Percentiles rank a stretch among this genome's conserved stretches.
These are phyloP conservation scores for Endothia cerciana DNA, from an alignment of 2,329 filamentous ascomycete species.

Conservation along the genomic window DNA sequence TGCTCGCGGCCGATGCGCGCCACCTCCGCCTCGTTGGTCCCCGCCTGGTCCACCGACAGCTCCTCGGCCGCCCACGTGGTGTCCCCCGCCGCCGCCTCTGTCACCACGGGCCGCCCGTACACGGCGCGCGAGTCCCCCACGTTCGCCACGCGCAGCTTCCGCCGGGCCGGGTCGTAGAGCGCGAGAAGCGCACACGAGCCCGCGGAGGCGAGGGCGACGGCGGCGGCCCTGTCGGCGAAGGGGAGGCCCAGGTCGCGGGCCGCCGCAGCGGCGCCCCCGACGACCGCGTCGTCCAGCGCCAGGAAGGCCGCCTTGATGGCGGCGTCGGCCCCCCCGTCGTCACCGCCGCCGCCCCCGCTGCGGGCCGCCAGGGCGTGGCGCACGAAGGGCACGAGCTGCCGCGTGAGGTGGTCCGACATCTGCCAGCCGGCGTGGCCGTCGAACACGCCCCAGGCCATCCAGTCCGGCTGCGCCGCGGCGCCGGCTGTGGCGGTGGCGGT, in stretches of 20 bases:
- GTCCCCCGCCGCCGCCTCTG: constrained; percentile 27
- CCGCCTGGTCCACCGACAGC: constrained; percentile 69
- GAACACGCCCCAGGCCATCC: constrained; percentile 45
- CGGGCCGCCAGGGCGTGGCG: constrained; percentile 38
- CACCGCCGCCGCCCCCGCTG: constrained; percentile 33
- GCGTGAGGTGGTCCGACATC: constrained; percentile 46
- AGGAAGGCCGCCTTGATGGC: constrained; percentile 63
- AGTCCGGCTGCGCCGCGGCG: background rate
- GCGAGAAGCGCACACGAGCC: constrained; percentile 69
- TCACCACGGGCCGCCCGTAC: constrained; percentile 48
- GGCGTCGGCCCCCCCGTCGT: constrained; percentile 51
- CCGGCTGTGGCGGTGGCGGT: too few relatives aligned
- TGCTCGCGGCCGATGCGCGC: constrained; percentile 59
- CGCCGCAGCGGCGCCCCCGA: constrained; percentile 38
- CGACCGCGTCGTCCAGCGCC: constrained; percentile 61
- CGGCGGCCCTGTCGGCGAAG: constrained; percentile 35
- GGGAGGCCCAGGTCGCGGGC: constrained; percentile 36
- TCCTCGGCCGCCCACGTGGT: constrained; percentile 55
- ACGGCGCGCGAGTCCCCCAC: constrained; percentile 71
- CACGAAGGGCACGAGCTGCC: constrained; percentile 47
- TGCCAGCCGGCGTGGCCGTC: constrained; percentile 55
- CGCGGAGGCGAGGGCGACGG: constrained; percentile 42
- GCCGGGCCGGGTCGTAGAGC: constrained; percentile 59
- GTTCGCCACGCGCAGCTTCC: constrained; percentile 64
- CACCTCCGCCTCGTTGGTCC: constrained; percentile 63